Evolutionary conservation across 1,139 yeast species (phyloP).

Genomic region (Blastobotrys persicus): DNA sequence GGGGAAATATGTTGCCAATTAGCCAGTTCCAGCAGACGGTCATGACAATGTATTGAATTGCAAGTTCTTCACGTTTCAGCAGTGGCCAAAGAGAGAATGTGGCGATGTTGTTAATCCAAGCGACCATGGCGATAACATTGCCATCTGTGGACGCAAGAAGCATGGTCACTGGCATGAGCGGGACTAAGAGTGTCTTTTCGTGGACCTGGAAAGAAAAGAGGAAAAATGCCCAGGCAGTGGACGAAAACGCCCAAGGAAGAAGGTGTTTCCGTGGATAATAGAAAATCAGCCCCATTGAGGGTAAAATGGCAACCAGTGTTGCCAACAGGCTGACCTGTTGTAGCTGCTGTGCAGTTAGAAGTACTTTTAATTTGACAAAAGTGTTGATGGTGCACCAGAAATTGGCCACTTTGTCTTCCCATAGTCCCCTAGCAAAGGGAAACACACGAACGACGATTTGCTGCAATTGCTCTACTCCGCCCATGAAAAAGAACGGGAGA

Average conservation of each 20-base stretch:
- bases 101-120: conserved; percentile 86
- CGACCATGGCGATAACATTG: conserved; percentile 61
- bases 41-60: conserved; percentile 65
- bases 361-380: conserved; percentile 61
- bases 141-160: conserved; percentile 58
- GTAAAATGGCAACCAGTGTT: conserved; percentile 66
- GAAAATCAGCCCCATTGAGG: conserved; percentile 58
- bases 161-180: conserved; percentile 79
- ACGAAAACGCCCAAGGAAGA: conserved; percentile 71
- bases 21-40: conserved; percentile 78
- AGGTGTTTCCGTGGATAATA: conserved; percentile 51
- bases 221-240: conserved; percentile 84
- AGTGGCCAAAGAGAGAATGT: conserved; percentile 87
- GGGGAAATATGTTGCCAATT: conserved; percentile 39
- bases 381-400: conserved; percentile 93
- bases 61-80: conserved; percentile 68
- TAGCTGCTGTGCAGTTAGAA: conserved; percentile 57
- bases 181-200: conserved; percentile 85
- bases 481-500: conserved; percentile 57
- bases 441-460: conserved; percentile 65
- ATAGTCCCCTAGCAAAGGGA: conserved; percentile 91
- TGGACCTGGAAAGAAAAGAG: conserved; percentile 94
- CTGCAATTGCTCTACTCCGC: conserved; percentile 39
- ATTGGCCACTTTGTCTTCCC: conserved; percentile 96
- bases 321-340: conserved; percentile 59